A percentile compares a stretch with the other conserved stretches of the same genome.
phyloP scores from a whole-genome alignment of 768 basidiomycete genomes.

The Mycena kentingensis region DNA sequence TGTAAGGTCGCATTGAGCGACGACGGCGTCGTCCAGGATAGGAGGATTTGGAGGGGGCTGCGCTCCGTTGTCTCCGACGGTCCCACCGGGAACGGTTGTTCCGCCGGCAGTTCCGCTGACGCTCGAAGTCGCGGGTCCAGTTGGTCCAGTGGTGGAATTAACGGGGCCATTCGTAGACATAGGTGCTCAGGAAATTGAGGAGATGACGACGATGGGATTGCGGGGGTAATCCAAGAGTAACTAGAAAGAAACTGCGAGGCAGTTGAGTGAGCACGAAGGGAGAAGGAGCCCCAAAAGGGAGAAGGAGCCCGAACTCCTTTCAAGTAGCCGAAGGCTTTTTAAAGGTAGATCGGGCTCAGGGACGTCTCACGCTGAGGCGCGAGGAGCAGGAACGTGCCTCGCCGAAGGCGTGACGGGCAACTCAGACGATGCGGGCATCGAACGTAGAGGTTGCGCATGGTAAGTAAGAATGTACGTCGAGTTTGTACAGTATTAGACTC shows the following conservation, averaged over 20 bases:
- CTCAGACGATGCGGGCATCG: neutral
- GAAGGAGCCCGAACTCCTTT: no score
- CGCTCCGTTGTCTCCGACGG: neutral
- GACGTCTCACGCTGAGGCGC: no score
- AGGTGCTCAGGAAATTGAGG: neutral
- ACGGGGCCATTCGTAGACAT: neutral
- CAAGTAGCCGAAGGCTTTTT: neutral
- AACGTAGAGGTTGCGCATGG: no score
- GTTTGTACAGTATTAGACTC: neutral
- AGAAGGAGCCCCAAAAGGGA: no score
- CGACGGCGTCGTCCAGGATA: neutral
- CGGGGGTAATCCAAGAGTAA: neutral
- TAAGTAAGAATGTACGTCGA: neutral
- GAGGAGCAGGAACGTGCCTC: neutral
- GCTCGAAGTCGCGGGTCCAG: neutral
- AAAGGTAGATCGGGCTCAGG: neutral
- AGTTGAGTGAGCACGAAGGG: neutral
- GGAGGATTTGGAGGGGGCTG: neutral
- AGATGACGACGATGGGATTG: neutral
- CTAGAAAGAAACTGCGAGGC: neutral
- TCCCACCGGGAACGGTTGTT: no score
- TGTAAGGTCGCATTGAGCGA: slow-evolving; percentile 1
- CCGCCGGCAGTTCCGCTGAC: no score
- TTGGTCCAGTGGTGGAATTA: neutral
- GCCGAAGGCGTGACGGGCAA: neutral